Percentiles rank a stretch among this genome's conserved stretches.
phyloP scores from a whole-genome alignment of 2,329 filamentous ascomycete species.

The Calonectria montana region DNA sequence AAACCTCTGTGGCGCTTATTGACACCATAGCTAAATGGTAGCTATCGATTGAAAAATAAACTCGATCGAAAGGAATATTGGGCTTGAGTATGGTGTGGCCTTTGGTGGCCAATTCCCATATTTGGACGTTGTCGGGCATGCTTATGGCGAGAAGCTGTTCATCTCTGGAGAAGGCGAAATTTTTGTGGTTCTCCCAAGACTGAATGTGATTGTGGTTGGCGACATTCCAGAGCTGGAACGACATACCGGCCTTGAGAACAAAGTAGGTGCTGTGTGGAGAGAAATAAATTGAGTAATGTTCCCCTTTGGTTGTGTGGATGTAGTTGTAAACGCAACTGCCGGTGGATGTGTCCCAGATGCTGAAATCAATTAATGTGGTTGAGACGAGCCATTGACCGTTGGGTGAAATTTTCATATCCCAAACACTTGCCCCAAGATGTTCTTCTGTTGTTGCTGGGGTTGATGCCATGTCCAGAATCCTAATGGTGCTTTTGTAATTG shows the following conservation, averaged over 20 bases:
- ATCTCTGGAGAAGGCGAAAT: background rate
- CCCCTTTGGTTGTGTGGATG: no score
- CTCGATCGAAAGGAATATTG: background rate
- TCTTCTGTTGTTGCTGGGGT: background rate
- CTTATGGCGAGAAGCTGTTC: background rate
- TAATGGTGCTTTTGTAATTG: background rate
- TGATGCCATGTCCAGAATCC: background rate
- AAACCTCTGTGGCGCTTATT: background rate
- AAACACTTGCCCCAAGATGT: background rate
- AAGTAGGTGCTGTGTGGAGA: background rate
- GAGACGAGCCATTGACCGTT: background rate
- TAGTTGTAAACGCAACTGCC: background rate
- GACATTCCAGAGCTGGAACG: background rate
- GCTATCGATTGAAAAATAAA: background rate
- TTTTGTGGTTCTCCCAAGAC: background rate
- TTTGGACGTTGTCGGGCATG: background rate
- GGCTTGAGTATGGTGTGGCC: background rate
- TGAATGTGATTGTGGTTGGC: background rate
- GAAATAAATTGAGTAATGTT: background rate
- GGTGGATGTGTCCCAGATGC: background rate
- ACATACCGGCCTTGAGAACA: background rate
- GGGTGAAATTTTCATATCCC: background rate
- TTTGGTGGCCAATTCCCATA: background rate
- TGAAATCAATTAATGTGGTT: background rate
- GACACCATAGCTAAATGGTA: background rate